Base-by-base conservation (phyloP, 2,329 filamentous ascomycete species). In the Sordariomycetes sp. region DNA sequence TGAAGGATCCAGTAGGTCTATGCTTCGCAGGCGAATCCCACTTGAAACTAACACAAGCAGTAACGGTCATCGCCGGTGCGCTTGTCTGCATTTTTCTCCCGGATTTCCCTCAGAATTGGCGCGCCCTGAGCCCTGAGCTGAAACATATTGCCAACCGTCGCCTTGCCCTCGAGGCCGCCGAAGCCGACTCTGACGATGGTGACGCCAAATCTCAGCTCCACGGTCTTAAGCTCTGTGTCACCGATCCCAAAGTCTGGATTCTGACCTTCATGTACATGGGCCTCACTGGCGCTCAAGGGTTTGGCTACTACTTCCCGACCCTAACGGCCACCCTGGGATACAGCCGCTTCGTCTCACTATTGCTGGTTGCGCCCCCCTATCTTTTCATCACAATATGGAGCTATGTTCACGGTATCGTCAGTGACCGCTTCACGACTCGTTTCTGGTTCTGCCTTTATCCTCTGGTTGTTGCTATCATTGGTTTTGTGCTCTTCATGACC, bases 161-260 rank as follows among this genome's bases (percentile, higher is more conserved):
- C 19, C 68, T 75, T 58, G 49, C 69, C 5, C 70, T 75, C 50
- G 72, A 75, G 42, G 68, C 72, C 2, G 71, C 70, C 27, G 68
- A 74, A 47, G 66, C 65, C 1, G 71, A 75, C 37, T 57, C 54
- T 6, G 72, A 76, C 42, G 61, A 64, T n/a, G 60, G 71, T 42
- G 64, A 64, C 4, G 47, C 59, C 3, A 67, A 64, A 58, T 60
- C 57, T 25, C 66, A 72, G 41, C 67, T 72, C 38, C 62, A 63
- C 8, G 75, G 75, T 8, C 50, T 76, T 21, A 58, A 68, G 36
- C 70, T 79, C 65, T 70, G 72, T 0, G 47, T 77, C 32, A 73
- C 70, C 49, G 76, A 80, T 40, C 12, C 57, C 42, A 79, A 78
- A 57, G 72, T 78, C 40, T 80, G 77, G 46, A 46, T 79, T 39